Evolutionary conservation across 768 basidiomycete species (phyloP).

Genomic region (Lactarius pseudohatsudake): DNA sequence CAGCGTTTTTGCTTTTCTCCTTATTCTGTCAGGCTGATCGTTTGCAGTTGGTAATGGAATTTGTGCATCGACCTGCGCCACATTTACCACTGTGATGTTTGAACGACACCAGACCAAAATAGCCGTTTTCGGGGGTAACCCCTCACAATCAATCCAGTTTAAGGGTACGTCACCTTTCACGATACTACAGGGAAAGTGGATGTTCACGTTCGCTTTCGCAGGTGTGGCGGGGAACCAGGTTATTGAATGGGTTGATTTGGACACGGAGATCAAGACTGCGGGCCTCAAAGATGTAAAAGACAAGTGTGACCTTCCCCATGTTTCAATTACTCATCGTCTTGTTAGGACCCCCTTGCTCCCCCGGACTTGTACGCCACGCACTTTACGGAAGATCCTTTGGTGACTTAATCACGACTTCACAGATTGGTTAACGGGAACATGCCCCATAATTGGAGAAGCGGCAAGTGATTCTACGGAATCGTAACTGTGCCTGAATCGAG

Average conservation of each 20-base stretch:
- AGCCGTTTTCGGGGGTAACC: slow-evolving; percentile 53
- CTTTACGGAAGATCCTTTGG: not conserved
- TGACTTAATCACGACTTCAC: not conserved
- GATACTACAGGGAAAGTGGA: not conserved
- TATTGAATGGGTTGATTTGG: not conserved
- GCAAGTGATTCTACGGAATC: not conserved
- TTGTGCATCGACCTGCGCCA: slow-evolving; percentile 58
- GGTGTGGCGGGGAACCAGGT: slow-evolving; percentile 25
- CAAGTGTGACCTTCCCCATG: not conserved
- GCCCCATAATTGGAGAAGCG: slow-evolving; percentile 8
- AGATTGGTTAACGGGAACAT: not conserved
- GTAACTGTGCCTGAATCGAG: not conserved
- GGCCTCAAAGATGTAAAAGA: slow-evolving; percentile 36
- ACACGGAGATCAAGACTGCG: slow-evolving; percentile 20
- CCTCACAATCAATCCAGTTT: slow-evolving; percentile 45
- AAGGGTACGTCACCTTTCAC: slow-evolving; percentile 37
- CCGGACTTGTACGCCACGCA: slow-evolving; percentile 36
- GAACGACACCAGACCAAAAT: slow-evolving; percentile 50
- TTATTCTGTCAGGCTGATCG: not conserved
- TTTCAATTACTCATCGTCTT: not conserved
- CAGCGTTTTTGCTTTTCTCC: not conserved
- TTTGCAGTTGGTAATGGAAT: slow-evolving; percentile 25
- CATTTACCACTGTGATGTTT: slow-evolving; percentile 55
- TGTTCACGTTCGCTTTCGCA: not conserved
- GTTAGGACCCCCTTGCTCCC: slow-evolving; percentile 38